Conservation (phyloP, 129 eudicot genomes). For the Erigeron canadensis region DNA sequence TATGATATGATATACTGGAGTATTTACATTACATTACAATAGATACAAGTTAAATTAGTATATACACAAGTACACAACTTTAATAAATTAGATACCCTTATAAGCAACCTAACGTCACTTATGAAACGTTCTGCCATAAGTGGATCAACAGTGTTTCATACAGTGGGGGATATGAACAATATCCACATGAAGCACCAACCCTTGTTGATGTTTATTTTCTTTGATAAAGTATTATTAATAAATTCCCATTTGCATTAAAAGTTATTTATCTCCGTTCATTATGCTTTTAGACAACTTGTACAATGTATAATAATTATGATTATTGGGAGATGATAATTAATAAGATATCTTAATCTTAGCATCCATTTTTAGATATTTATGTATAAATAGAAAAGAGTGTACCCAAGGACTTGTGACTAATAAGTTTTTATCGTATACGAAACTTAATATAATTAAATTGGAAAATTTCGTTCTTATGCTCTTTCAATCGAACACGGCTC, state of each 20-base stretch:
- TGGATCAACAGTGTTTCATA: slow-evolving; percentile 10
- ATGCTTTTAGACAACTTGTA: slow-evolving; percentile 14
- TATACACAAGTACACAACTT: neutral
- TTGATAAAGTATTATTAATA: slow-evolving; percentile 12
- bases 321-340: too few species aligned
- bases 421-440: too few species aligned
- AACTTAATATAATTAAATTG: too few species aligned
- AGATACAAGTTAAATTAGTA: neutral
- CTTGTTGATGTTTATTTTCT: neutral
- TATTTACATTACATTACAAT: too few species aligned
- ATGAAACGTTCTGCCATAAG: neutral
- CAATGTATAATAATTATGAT: neutral
- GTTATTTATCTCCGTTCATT: neutral
- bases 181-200: slow-evolving; percentile 1
- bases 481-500: too few species aligned
- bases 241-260: neutral
- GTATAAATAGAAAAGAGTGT: too few species aligned
- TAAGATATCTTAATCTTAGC: too few species aligned
- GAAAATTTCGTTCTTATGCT: too few species aligned
- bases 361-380: too few species aligned
- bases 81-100: neutral
- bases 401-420: too few species aligned
- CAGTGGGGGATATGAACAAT: slow-evolving; percentile 9
- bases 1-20: neutral
- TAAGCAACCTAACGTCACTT: slow-evolving; percentile 8